These are phyloP conservation scores for Talaromyces proteolyticus DNA, from an alignment of 495 filamentous ascomycete genomes.

Conservation along the genomic window DNA sequence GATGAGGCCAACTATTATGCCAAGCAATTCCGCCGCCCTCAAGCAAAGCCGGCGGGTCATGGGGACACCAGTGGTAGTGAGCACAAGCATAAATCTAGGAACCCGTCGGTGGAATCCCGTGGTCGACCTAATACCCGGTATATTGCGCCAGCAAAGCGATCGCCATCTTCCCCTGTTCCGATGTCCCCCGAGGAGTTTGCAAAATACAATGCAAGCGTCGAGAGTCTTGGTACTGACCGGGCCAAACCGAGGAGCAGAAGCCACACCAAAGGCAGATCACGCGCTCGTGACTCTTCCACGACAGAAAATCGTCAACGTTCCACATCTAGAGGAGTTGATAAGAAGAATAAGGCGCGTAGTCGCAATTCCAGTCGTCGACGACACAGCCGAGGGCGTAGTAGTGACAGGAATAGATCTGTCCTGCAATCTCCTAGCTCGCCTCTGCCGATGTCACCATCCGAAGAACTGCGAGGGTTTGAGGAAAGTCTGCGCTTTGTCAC, in stretches of 20 bases:
- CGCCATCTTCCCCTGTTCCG: slow-evolving; percentile 82
- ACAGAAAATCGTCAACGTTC: slow-evolving; percentile 30
- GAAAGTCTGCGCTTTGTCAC: slow-evolving; percentile 55
- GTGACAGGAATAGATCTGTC: slow-evolving; percentile 50
- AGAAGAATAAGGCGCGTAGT: slow-evolving; percentile 13
- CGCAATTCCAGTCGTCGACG: slow-evolving; percentile 42
- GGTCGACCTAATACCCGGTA: slow-evolving; percentile 60
- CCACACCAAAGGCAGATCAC: slow-evolving; percentile 28
- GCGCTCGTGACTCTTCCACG: slow-evolving; percentile 18
- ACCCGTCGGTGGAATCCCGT: slow-evolving; percentile 63
- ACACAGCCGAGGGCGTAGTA: slow-evolving; percentile 44
- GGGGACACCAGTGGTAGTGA: slow-evolving; percentile 43
- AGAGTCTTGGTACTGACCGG: slow-evolving; percentile 32
- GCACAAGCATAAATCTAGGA: slow-evolving; percentile 43
- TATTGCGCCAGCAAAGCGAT: slow-evolving; percentile 77
- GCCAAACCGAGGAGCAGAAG: slow-evolving; percentile 35
- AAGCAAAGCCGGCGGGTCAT: slow-evolving; percentile 53
- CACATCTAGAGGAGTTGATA: slow-evolving; percentile 9
- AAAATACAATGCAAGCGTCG: slow-evolving; percentile 43
- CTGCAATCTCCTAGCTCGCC: slow-evolving; percentile 76
- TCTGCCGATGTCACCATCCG: slow-evolving; percentile 55
- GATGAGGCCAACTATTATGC: slow-evolving; percentile 66
- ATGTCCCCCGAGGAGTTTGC: slow-evolving; percentile 85
- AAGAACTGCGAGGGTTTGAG: slow-evolving; percentile 42
- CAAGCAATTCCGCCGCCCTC: slow-evolving; percentile 44